Evolutionary conservation across 257 asterid genomes (phyloP).

Genomic region (Thymus mandschuricus): DNA sequence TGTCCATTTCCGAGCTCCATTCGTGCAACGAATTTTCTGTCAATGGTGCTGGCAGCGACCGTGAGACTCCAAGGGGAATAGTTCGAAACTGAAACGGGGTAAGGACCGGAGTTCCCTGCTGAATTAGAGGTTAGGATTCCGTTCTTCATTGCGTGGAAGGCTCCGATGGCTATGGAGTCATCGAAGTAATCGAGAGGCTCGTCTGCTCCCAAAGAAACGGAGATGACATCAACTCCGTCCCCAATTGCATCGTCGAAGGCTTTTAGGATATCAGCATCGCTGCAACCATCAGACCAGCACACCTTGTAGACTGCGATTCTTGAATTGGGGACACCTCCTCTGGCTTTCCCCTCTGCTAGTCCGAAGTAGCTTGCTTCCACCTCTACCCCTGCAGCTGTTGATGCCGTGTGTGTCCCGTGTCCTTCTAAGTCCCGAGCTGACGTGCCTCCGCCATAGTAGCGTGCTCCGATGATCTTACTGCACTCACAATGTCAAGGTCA

Average conservation of each 20-base stretch:
- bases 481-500: not conserved
- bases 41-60: constrained; percentile 68
- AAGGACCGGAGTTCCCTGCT: constrained; percentile 67
- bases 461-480: constrained; percentile 56
- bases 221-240: constrained; percentile 71
- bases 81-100: constrained; percentile 44
- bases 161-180: constrained; percentile 72
- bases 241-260: constrained; percentile 81
- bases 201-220: constrained; percentile 55
- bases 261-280: constrained; percentile 55
- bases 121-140: constrained; percentile 69
- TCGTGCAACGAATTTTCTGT: constrained; percentile 56
- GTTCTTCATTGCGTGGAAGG: constrained; percentile 67
- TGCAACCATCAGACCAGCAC: constrained; percentile 54
- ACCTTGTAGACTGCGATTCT: constrained; percentile 61
- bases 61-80: constrained; percentile 65
- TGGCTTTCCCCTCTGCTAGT: constrained; percentile 52
- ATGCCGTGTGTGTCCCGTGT: constrained; percentile 73
- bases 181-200: constrained; percentile 52
- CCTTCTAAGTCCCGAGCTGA: constrained; percentile 60
- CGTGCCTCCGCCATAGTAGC: constrained; percentile 27
- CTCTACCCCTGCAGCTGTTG: constrained; percentile 59
- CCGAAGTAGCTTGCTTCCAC: constrained; percentile 55
- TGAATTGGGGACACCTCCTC: constrained; percentile 67
- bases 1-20: constrained; percentile 60